A percentile compares a stretch with the other conserved stretches of the same genome.
Evolutionary conservation across 805 yeast genomes (phyloP).

Genomic region (Sugiyamaella valdiviana): DNA sequence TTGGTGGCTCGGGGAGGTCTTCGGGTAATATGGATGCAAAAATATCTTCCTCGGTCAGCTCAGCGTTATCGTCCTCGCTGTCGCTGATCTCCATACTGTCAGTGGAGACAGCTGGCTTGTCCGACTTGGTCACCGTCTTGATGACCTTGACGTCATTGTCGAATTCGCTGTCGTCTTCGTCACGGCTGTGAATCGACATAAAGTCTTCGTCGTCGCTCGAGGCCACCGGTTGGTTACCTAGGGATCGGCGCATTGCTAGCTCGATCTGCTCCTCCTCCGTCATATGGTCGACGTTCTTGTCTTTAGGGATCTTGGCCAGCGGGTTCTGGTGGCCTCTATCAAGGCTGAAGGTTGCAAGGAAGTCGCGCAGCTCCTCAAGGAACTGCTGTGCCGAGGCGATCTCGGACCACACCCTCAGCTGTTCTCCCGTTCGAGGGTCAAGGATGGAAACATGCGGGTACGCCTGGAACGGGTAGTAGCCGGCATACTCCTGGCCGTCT

Average conservation of each 20-base stretch:
- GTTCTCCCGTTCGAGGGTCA: slow-evolving; percentile 95
- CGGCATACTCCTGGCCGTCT: slow-evolving; percentile 63
- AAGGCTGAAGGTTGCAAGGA: slow-evolving; percentile 58
- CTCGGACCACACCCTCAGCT: slow-evolving; percentile 64
- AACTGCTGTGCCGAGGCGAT: slow-evolving; percentile 58
- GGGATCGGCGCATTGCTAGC: slow-evolving; percentile 63
- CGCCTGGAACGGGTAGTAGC: slow-evolving; percentile 63
- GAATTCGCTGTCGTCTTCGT: slow-evolving; percentile 3
- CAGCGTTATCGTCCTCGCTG: slow-evolving; percentile 19
- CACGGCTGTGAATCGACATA: slow-evolving; percentile 6
- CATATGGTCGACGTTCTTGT: slow-evolving; percentile 61
- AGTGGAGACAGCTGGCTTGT: background rate
- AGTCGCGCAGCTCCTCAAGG: slow-evolving; percentile 62
- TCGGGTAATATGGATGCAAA: slow-evolving; percentile 46
- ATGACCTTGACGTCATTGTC: slow-evolving; percentile 9
- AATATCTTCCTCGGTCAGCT: slow-evolving; percentile 37
- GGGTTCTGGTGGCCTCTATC: slow-evolving; percentile 63
- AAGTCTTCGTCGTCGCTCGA: slow-evolving; percentile 15
- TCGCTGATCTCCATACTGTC: background rate
- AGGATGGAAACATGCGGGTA: slow-evolving; percentile 87
- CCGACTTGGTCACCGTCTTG: background rate
- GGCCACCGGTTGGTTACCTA: slow-evolving; percentile 32
- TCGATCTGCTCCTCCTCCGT: slow-evolving; percentile 82
- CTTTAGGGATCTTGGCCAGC: slow-evolving; percentile 35
- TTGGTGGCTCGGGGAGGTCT: slow-evolving; percentile 58